Conservation (phyloP, 192 early-diverging fungal genomes). For the Entrophospora sp. region DNA sequence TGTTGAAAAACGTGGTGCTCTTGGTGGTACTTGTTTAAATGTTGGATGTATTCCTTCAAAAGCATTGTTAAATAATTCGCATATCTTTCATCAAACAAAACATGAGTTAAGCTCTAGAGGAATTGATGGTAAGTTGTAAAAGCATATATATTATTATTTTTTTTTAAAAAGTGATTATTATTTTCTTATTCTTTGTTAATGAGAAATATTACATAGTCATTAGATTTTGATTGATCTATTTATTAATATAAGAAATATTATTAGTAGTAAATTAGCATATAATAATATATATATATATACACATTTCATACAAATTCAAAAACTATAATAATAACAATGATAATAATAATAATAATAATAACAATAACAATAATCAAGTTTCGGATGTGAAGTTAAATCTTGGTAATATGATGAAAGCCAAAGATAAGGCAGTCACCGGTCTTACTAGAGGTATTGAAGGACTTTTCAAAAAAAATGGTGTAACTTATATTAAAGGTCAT, state of each 20-base stretch:
- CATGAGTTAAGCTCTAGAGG: conserved; percentile 90
- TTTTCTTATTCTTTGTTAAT: not conserved
- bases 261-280: too few species aligned
- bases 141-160: not conserved
- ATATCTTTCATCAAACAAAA: conserved; percentile 88
- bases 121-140: conserved; percentile 62
- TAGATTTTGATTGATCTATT: too few species aligned
- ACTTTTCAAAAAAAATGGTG: conserved; percentile 97
- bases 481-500: conserved; percentile 90
- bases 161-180: not conserved
- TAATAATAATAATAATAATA: too few species aligned
- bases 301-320: too few species aligned
- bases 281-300: too few species aligned
- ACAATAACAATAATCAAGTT: conserved; percentile 46
- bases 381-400: conserved; percentile 79
- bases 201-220: not conserved
- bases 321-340: too few species aligned
- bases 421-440: conserved; percentile 77
- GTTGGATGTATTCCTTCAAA: conserved; percentile 99
- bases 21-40: conserved; percentile 98
- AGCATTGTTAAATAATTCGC: conserved; percentile 97
- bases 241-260: too few species aligned
- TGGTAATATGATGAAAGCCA: conserved; percentile 78
- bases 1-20: conserved; percentile 88
- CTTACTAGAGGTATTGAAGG: conserved; percentile 89